A percentile compares a stretch with the other conserved stretches of the same genome.
Evolutionary conservation across 306 rosid species (phyloP).

Genomic region (Purshia tridentata): DNA sequence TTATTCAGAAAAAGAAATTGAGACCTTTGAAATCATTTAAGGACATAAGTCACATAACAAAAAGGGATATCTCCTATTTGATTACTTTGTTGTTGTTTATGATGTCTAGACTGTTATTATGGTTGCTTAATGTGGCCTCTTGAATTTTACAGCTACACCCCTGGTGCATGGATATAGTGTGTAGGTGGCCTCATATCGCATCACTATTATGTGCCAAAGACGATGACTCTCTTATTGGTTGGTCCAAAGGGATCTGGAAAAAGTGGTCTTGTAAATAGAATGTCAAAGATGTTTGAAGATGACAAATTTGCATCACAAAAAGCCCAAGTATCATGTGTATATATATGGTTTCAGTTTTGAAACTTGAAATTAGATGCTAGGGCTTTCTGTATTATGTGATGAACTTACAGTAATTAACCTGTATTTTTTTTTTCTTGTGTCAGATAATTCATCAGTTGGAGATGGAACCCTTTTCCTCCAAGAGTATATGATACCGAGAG

Average conservation of each 20-base stretch:
- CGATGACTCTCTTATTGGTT: conserved; percentile 62
- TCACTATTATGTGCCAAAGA: conserved; percentile 73
- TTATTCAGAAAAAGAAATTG: neutral
- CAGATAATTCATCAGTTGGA: conserved; percentile 62
- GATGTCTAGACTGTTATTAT: conserved; percentile 11
- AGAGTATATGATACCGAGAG: conserved; percentile 75
- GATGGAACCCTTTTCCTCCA: conserved; percentile 85
- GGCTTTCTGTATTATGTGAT: neutral
- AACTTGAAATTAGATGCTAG: conserved; percentile 6
- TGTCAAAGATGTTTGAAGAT: conserved; percentile 63
- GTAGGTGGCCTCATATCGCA: conserved; percentile 45
- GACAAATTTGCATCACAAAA: conserved; percentile 61
- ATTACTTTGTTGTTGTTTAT: neutral
- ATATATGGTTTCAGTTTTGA: conserved; percentile 24
- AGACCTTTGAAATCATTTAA: neutral
- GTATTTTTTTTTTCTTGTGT: conserved; percentile 19
- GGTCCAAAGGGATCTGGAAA: conserved; percentile 91
- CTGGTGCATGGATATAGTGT: conserved; percentile 71
- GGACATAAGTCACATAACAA: neutral
- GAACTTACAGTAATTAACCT: neutral
- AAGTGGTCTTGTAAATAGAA: conserved; percentile 83
- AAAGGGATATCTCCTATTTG: neutral
- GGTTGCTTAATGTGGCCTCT: conserved; percentile 19
- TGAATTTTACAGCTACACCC: conserved; percentile 56
- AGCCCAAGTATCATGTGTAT: conserved; percentile 96